Evolutionary conservation across 208 protist genomes (phyloP), one percentile per base, ranked within the genome.

Genomic region (Leishmania arabica): DNA sequence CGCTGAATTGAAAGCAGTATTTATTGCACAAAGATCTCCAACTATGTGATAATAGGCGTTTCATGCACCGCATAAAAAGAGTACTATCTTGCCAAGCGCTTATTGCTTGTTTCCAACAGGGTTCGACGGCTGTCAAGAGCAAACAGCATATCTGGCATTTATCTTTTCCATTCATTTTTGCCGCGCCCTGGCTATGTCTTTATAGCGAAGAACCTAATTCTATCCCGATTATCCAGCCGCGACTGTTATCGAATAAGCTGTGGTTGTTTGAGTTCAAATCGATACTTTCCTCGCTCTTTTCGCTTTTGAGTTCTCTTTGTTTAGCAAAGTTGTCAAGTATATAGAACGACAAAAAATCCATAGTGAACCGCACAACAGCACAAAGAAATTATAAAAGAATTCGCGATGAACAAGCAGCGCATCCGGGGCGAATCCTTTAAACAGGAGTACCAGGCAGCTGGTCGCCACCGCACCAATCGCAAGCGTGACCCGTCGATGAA

Each of bases 341-440:
- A 73, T 51, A 73, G 27, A 51, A 3, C 45, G 40, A 73, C 69
- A 73, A 73, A 40, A 51, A 54, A 31, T 37, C 7, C 7, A 17
- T 6, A 47, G 19, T 68, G 71, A n/a, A 82, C 34, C 65, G 65
- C 5, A 78, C 9, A 83, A 76, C 58, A 45, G 8, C 17, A 62
- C 24, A 9, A 31, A 45, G 19, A 60, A 64, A 76, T 0, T 8
- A 49, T 11, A 49, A 75, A 83, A 82, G 60, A 8, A 75, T 24
- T 24, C 7, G 19, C 42, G 2, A 86, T 83, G 81, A 82, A 86
- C 74, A 84, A 80, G 42, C 96, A 98, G 65, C 90, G 96, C 45
- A 95, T 97, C 80, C 89, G 96, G 74, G 96, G 96, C 58, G 91
- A 93, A 49, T 98, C 95, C 69, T 98, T 98, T 80, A 97, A 98